A percentile compares a stretch with the other conserved stretches of the same genome.
Conservation (phyloP, 495 filamentous ascomycete species). For the Talaromyces borbonicus region DNA sequence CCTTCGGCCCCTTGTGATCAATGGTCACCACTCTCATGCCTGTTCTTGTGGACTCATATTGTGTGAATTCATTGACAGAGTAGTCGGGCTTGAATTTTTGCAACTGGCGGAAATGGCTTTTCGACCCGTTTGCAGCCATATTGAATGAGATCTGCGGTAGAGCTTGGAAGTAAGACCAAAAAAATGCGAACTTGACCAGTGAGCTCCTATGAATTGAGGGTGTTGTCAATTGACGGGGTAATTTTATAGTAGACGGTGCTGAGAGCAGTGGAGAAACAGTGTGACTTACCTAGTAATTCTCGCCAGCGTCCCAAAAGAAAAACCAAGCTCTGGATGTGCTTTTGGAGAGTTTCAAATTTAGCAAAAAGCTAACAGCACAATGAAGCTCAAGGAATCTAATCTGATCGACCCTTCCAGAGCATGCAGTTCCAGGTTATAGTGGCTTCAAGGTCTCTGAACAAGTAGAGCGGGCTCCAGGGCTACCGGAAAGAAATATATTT, state of each 20-base stretch:
- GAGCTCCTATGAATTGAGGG: background rate
- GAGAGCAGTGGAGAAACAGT: background rate
- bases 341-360: no score
- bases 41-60: constrained; percentile 78
- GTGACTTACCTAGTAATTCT: background rate
- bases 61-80: constrained; percentile 71
- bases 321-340: no score
- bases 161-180: constrained; percentile 2
- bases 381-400: background rate
- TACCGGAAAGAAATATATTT: no score
- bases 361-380: no score
- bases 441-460: background rate
- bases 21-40: constrained; percentile 91
- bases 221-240: no score
- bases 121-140: constrained; percentile 26
- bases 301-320: constrained; percentile 1
- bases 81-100: constrained; percentile 85
- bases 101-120: constrained; percentile 64
- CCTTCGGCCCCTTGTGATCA: constrained; percentile 84
- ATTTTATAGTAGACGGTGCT: no score
- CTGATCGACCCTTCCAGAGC: background rate
- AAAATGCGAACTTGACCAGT: background rate
- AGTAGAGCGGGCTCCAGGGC: no score
- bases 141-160: constrained; percentile 9
- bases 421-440: background rate